phyloP scores from a whole-genome alignment of 306 rosid species.

The Pyrus bretschneideri region DNA sequence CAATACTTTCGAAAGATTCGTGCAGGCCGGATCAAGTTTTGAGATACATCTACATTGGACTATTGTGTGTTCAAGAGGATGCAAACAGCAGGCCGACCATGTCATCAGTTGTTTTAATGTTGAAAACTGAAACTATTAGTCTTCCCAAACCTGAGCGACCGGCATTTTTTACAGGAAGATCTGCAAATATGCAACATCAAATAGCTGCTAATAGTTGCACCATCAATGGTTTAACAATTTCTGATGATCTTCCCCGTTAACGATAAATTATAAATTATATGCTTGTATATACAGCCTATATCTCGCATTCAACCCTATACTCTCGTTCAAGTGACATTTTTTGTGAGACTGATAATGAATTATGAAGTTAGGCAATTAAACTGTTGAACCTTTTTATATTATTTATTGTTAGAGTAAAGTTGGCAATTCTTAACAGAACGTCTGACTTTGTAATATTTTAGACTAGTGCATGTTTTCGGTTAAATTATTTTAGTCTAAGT shows the following conservation, averaged over 20 bases:
- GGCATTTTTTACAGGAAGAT: background rate
- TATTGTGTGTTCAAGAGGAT: slow-evolving; percentile 27
- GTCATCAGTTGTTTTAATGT: slow-evolving; percentile 20
- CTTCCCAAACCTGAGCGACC: slow-evolving; percentile 5
- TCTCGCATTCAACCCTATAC: too few species aligned
- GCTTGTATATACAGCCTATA: background rate
- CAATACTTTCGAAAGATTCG: background rate
- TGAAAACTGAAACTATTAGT: background rate
- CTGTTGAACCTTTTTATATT: too few species aligned
- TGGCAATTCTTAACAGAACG: too few species aligned
- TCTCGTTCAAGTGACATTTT: too few species aligned
- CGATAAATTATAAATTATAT: background rate
- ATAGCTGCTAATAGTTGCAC: background rate
- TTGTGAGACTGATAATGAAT: too few species aligned
- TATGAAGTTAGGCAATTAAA: too few species aligned
- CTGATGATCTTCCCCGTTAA: slow-evolving; percentile 6
- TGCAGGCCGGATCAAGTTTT: slow-evolving; percentile 4
- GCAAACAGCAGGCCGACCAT: slow-evolving; percentile 20
- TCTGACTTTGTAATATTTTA: too few species aligned
- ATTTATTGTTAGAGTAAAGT: too few species aligned
- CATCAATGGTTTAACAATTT: slow-evolving; percentile 7
- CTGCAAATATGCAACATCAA: background rate
- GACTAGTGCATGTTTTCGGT: too few species aligned
- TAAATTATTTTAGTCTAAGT: too few species aligned
- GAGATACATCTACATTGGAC: slow-evolving; percentile 18